A percentile compares a stretch with the other conserved stretches of the same genome.
These are phyloP conservation scores for Calocera viscosa DNA, from an alignment of 768 basidiomycete species.

Conservation along the genomic window DNA sequence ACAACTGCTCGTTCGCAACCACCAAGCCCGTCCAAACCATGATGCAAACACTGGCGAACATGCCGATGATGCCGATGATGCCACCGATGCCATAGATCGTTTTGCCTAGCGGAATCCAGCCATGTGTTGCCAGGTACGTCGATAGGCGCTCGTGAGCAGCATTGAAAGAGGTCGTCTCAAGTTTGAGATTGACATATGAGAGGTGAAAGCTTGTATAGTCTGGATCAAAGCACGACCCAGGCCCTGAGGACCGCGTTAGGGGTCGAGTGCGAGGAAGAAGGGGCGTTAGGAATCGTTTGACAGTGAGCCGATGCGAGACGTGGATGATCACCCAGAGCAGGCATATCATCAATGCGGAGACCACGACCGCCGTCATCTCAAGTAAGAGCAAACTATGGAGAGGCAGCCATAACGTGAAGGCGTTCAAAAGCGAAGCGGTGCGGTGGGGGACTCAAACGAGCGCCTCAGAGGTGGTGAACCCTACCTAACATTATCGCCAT, in stretches of 20 bases:
- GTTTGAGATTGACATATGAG: conserved; percentile 1
- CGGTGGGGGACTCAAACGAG: no score
- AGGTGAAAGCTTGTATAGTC: conserved; percentile 4
- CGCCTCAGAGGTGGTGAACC: no score
- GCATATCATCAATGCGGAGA: background rate
- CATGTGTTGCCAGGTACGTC: background rate
- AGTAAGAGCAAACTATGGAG: background rate
- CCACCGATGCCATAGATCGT: background rate
- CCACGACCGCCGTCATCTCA: background rate
- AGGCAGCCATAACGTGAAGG: background rate
- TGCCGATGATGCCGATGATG: background rate
- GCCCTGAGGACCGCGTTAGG: background rate
- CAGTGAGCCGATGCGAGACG: background rate
- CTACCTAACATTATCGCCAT: no score
- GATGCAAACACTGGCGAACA: conserved; percentile 5
- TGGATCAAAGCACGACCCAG: conserved; percentile 1
- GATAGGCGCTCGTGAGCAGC: background rate
- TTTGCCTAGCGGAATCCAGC: background rate
- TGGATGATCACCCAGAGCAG: background rate
- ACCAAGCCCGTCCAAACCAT: background rate
- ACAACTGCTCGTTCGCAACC: background rate
- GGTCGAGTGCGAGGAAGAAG: background rate
- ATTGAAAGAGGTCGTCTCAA: background rate
- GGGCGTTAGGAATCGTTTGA: background rate
- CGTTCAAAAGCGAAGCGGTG: background rate